A percentile compares a stretch with the other conserved stretches of the same genome.
These are phyloP conservation scores for Inonotus hispidus DNA, from an alignment of 1,284 basidiomycete genomes.

Conservation along the genomic window DNA sequence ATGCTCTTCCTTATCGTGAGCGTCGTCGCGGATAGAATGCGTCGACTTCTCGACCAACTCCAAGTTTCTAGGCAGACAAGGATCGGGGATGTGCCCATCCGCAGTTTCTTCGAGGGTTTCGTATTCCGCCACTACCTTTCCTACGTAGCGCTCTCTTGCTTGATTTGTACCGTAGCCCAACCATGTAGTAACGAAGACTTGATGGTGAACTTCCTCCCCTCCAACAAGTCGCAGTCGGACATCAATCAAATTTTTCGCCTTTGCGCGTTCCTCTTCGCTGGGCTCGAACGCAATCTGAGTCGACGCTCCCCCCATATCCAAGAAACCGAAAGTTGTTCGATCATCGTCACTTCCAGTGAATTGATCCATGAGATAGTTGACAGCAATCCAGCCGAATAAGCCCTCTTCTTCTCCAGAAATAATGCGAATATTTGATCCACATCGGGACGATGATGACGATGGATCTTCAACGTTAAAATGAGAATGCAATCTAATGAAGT, in stretches of 20 bases:
- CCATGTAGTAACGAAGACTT: slow-evolving; percentile 98
- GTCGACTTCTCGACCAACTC: slow-evolving; percentile 48
- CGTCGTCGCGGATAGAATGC: slow-evolving; percentile 34
- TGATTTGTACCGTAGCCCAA: slow-evolving; percentile 97
- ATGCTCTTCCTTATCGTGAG: slow-evolving; percentile 46
- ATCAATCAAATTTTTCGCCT: slow-evolving; percentile 64
- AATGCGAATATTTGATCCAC: slow-evolving; percentile 86
- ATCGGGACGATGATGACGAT: slow-evolving; percentile 59
- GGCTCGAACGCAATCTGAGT: slow-evolving; percentile 98
- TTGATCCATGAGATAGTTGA: slow-evolving; percentile 99
- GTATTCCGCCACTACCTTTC: slow-evolving; percentile 54
- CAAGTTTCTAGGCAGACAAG: slow-evolving; percentile 84
- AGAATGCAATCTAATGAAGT: slow-evolving; percentile 70
- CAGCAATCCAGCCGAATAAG: slow-evolving; percentile 96
- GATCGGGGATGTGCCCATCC: slow-evolving; percentile 58
- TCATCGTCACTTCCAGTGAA: slow-evolving; percentile 63
- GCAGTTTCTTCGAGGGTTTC: slow-evolving; percentile 32
- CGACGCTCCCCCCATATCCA: slow-evolving; percentile 99
- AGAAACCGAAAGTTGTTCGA: slow-evolving; percentile 89
- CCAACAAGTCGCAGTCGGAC: slow-evolving; percentile 80
- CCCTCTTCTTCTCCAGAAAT: slow-evolving; percentile 99
- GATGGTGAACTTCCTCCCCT: slow-evolving; percentile 84
- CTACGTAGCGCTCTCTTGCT: slow-evolving; percentile 88
- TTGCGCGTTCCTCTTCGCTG: slow-evolving; percentile 45
- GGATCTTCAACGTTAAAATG: slow-evolving; percentile 66